These are phyloP conservation scores for Furcasterigmium furcatum DNA, from an alignment of 2,329 filamentous ascomycete species.

Conservation along the genomic window DNA sequence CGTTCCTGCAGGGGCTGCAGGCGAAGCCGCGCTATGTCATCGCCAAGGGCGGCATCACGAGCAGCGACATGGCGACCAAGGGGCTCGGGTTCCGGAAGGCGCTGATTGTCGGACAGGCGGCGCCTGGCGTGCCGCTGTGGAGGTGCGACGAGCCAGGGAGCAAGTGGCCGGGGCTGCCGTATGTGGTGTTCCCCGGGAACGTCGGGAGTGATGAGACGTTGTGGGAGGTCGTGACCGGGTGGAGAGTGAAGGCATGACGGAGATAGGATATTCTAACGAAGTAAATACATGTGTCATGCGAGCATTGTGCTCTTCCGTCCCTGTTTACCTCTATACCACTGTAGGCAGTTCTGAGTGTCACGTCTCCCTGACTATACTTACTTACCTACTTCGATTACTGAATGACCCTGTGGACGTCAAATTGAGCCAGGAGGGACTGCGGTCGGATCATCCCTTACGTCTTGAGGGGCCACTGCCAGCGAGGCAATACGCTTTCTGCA, in stretches of 20 bases:
- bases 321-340: too few relatives aligned
- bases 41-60: constrained; percentile 57
- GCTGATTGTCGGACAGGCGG: constrained; percentile 52
- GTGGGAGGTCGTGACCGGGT: constrained; percentile 37
- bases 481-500: too few relatives aligned
- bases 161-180: constrained; percentile 47
- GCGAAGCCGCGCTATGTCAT: constrained; percentile 52
- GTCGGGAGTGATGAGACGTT: constrained; percentile 45
- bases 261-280: too few relatives aligned
- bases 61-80: constrained; percentile 54
- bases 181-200: constrained; percentile 56
- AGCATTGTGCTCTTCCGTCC: too few relatives aligned
- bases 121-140: constrained; percentile 55
- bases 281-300: too few relatives aligned
- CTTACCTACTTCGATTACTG: too few relatives aligned
- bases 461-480: too few relatives aligned
- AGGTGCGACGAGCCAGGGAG: constrained; percentile 47
- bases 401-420: too few relatives aligned
- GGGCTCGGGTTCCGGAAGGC: constrained; percentile 50
- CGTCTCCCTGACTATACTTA: too few relatives aligned
- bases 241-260: constrained; percentile 20
- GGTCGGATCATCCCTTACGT: too few relatives aligned
- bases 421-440: too few relatives aligned
- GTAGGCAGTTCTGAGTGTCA: too few relatives aligned
- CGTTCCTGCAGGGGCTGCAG: constrained; percentile 40